Evolutionary conservation across 768 basidiomycete genomes (phyloP).

Genomic region (Leccinum imitatum): DNA sequence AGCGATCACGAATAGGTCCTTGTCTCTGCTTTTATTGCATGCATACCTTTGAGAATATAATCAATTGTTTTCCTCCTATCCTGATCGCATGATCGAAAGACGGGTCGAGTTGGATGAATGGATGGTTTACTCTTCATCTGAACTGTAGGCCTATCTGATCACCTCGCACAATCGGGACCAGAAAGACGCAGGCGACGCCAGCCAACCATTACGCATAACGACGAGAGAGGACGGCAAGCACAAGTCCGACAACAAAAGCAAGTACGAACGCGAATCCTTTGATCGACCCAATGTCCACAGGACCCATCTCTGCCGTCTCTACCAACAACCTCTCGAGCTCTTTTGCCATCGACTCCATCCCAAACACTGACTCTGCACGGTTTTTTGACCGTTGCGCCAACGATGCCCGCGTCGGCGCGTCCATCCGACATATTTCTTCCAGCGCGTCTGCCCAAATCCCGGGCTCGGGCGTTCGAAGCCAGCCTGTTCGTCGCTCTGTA

Average conservation of each 20-base stretch:
- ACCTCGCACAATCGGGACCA: background rate
- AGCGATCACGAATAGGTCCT: background rate
- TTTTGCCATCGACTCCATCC: conserved; percentile 71
- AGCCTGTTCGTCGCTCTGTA: conserved; percentile 62
- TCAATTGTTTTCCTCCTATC: background rate
- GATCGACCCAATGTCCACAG: conserved; percentile 24
- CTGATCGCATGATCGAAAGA: background rate
- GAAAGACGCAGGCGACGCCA: background rate
- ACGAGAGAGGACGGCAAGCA: conserved; percentile 22
- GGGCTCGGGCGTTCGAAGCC: conserved; percentile 64
- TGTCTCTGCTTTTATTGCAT: background rate
- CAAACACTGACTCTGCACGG: conserved; percentile 67
- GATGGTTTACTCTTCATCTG: no score
- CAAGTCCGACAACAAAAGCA: conserved; percentile 27
- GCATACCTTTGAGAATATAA: background rate
- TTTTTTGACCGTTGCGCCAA: conserved; percentile 56
- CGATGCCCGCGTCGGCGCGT: conserved; percentile 15
- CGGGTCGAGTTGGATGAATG: background rate
- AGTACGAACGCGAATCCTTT: conserved; percentile 20
- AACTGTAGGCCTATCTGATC: background rate
- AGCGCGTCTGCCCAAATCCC: conserved; percentile 73
- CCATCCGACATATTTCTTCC: conserved; percentile 48
- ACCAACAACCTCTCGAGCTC: conserved; percentile 55
- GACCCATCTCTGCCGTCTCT: conserved; percentile 58
- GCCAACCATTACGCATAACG: background rate